Percentiles rank a stretch among this genome's conserved stretches.
These are phyloP conservation scores for Thoreauomyces humboldtii DNA, from an alignment of 192 early-diverging fungal species.

Conservation along the genomic window DNA sequence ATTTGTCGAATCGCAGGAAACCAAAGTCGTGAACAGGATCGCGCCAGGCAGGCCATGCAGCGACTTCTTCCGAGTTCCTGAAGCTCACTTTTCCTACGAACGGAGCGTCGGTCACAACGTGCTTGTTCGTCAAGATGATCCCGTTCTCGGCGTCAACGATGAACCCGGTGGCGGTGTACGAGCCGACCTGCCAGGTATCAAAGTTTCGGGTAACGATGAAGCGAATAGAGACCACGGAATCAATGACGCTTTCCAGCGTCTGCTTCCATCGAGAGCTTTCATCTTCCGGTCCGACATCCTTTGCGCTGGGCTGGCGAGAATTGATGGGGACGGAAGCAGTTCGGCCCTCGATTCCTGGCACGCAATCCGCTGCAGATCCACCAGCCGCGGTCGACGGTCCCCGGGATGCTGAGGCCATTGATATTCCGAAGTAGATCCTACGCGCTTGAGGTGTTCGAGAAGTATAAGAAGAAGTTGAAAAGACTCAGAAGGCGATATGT, in stretches of 20 bases:
- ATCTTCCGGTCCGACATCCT: conserved; percentile 20
- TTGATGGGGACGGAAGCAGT: conserved; percentile 1
- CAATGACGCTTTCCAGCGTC: conserved; percentile 30
- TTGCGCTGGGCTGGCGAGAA: conserved; percentile 8
- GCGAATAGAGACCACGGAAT: conserved; percentile 59
- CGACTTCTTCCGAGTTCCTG: conserved; percentile 57
- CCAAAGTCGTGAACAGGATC: conserved; percentile 74
- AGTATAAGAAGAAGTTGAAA: no score
- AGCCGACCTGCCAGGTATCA: conserved; percentile 51
- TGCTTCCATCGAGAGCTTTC: conserved; percentile 29
- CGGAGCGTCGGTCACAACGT: conserved; percentile 60
- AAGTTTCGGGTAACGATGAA: conserved; percentile 60
- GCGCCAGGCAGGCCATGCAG: conserved; percentile 65
- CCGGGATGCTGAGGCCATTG: no score
- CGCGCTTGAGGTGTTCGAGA: no score
- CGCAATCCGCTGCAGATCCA: no score
- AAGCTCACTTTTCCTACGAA: conserved; percentile 36
- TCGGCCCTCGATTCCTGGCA: neutral
- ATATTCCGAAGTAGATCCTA: no score
- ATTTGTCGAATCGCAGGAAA: conserved; percentile 66
- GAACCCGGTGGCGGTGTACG: conserved; percentile 57
- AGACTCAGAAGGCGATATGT: no score
- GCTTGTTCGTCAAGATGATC: conserved; percentile 64
- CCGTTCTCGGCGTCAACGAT: conserved; percentile 71
- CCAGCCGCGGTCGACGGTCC: no score